Evolutionary conservation across 179 eudicot genomes (phyloP), one percentile per base, ranked within the genome.

Genomic region (Silene vulgaris): DNA sequence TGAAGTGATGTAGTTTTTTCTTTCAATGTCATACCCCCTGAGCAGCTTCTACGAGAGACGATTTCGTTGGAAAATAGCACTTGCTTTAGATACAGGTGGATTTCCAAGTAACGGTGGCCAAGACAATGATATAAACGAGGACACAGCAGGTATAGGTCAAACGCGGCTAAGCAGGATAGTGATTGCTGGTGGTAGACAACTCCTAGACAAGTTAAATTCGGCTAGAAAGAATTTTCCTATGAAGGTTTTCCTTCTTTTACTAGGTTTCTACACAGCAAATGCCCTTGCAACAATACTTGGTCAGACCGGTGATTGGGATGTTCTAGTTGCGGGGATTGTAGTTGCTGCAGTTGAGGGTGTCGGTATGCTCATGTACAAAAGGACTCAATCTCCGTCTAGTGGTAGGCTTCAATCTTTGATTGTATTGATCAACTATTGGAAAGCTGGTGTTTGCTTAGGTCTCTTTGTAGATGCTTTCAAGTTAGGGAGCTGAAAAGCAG

Each of bases 391-490:
- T 70, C 13, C 80, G 13, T 69, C 85, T 4, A 88, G 75, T 16
- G 73, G 83, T 72, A 82, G 93, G 80, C 75, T 87, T 75, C 90
- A 90, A 82, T 85, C 91, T 64, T 78, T 93, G 62, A 81, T 92
- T 70, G 89, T 80, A n/a, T 76, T 95, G 87, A 68, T 95, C 56
- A 95, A 95, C 71, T 90, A 86, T 77, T 95, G 99, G 99, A 95
- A 95, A 84, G 99, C 99, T 29, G 97, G 99, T 77, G 90, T 95
- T 87, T 89, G 95, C 82, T 83, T 95, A 79, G 99, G 99, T 26
- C 97, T 95, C 26, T 95, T 90, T 84, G 99, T 95, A 72, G 99
- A 95, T 86, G 99, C 99, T 79, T 95, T 95, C 82, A 95, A 95
- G 73, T 78, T 92, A 69, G 99, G 99, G 50, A 91, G 96, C 85